Evolutionary conservation across 164 flowering plant genomes (phyloP).

Genomic region (Vitis vinifera): DNA sequence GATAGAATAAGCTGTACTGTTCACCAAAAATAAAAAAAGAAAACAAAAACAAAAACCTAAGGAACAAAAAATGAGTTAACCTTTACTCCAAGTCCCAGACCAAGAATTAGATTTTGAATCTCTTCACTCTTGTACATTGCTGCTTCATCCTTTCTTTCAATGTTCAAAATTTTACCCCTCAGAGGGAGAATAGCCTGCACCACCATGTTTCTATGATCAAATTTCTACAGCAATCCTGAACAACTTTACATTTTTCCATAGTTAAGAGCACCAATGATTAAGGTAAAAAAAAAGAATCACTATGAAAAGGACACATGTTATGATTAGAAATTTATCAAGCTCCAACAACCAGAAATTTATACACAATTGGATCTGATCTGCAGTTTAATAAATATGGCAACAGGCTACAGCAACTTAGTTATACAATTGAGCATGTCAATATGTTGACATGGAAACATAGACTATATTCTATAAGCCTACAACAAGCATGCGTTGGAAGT

Average conservation of each 20-base stretch:
- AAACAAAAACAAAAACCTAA: background rate
- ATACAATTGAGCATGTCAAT: too few relatives aligned
- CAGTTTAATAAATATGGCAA: background rate
- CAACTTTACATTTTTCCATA: background rate
- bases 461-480: too few relatives aligned
- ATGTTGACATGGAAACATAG: too few relatives aligned
- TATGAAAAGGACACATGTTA: background rate
- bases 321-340: background rate
- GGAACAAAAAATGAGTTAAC: constrained; percentile 27
- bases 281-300: background rate
- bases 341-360: background rate
- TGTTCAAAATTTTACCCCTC: constrained; percentile 89
- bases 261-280: background rate
- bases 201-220: constrained; percentile 1
- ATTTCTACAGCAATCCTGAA: background rate
- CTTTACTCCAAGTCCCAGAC: constrained; percentile 96
- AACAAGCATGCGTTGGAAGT: too few relatives aligned
- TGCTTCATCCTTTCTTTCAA: constrained; percentile 91
- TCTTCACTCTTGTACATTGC: constrained; percentile 97
- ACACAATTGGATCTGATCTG: background rate
- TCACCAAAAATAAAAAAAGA: background rate
- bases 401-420: too few relatives aligned
- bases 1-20: background rate
- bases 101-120: constrained; percentile 90
- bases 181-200: constrained; percentile 94